Conservation (phyloP, 1,284 basidiomycete species). For the Malassezia vespertilionis region DNA sequence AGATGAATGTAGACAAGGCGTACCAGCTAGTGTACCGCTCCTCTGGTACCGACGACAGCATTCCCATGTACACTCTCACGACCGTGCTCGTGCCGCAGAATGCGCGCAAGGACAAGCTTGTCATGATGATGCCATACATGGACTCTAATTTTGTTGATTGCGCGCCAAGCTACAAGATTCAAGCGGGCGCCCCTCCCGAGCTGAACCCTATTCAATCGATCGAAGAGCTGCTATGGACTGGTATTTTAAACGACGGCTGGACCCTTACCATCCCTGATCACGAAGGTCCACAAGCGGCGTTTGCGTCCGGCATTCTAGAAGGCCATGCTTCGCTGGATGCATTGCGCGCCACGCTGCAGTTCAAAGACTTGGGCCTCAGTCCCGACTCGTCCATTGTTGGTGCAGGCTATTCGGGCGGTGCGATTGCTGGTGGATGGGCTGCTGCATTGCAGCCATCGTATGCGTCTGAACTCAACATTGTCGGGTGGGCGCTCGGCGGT, state of each 20-base stretch:
- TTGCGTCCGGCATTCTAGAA: slow-evolving; percentile 30
- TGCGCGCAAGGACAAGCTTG: slow-evolving; percentile 8
- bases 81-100: slow-evolving; percentile 15
- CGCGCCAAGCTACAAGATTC: slow-evolving; percentile 16
- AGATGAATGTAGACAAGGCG: slow-evolving; percentile 16
- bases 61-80: slow-evolving; percentile 4
- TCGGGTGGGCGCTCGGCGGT: slow-evolving; percentile 34
- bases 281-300: slow-evolving; percentile 25
- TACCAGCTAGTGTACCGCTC: slow-evolving; percentile 33
- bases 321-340: slow-evolving; percentile 31
- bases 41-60: not conserved
- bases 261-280: slow-evolving; percentile 35
- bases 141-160: slow-evolving; percentile 14
- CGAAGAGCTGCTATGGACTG: slow-evolving; percentile 15
- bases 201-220: slow-evolving; percentile 14
- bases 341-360: slow-evolving; percentile 24
- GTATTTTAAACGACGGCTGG: slow-evolving; percentile 24
- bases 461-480: slow-evolving; percentile 32
- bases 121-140: slow-evolving; percentile 14
- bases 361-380: slow-evolving; percentile 20
- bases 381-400: slow-evolving; percentile 20
- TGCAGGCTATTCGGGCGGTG: slow-evolving; percentile 34
- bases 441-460: slow-evolving; percentile 19
- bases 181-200: slow-evolving; percentile 5
- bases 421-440: slow-evolving; percentile 31